Base-by-base conservation (phyloP, 176 grass and related monocot species). In the Oryza brachyantha region DNA sequence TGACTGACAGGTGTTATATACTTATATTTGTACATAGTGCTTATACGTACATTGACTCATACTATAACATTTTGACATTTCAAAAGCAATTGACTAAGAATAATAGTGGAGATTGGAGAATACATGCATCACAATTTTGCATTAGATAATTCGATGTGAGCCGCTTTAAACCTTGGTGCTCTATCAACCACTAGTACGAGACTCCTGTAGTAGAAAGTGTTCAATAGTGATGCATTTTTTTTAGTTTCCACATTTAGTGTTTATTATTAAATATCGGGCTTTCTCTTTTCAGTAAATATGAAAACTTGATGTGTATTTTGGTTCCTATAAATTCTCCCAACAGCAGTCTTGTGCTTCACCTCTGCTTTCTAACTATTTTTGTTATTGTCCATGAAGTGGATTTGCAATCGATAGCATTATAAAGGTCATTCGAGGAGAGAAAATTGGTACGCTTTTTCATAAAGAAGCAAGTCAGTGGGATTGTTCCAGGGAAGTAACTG, bases 401-500 rank as follows among this genome's bases (percentile, higher is more conserved):
- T 99, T 93, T 81, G 80, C 88, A 74, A 84, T 68, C 68, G 92
- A 96, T 86, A 99, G 81, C 83, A 93, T 99, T 67, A 37, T 88
- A 34, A 99, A 89, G 77, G 81, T 96, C 63, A 86, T 99, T 32
- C 79, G 83, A 86, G 96, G 96, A 78, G 88, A 96, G 82, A 99
- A 84, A 80, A 78, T 96, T 0, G 96, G 96, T 60, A 99, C 96
- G 12, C 84, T 99, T 32, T 99, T 99, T 45, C 96, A 94, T 77
- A 89, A 90, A 64, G 78, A 84, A 78, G 92, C 90, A 82, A 89
- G 68, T 82, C 66, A 71, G 16, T 95, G 90, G 90, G 88, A 52
- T 28, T 76, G 73, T 46, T 84, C 63, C 3, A 87, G 88, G 76
- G 87, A 86, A 73, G 81, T 76, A 66, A 86, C 79, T 62, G 68